Evolutionary conservation across 805 yeast genomes (phyloP).

Genomic region (Pichia thaimueangensis): DNA sequence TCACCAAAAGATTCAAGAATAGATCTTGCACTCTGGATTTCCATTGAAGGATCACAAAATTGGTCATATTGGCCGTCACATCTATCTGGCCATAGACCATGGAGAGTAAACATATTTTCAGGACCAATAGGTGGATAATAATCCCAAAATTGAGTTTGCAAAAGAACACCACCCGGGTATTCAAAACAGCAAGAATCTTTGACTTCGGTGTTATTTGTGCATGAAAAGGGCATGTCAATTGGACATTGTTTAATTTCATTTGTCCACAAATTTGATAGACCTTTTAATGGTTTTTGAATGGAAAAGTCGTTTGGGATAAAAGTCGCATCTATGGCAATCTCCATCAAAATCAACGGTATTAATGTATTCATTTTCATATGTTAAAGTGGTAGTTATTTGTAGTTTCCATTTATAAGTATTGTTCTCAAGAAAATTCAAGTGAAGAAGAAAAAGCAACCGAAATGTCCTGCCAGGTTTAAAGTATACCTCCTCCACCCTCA

Average conservation of each 20-base stretch:
- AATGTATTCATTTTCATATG: not conserved
- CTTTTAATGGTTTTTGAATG: not conserved
- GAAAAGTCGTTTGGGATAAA: not conserved
- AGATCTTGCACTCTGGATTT: slow-evolving; percentile 43
- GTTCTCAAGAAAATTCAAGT: too few species aligned
- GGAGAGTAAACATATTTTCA: slow-evolving; percentile 64
- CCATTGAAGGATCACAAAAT: slow-evolving; percentile 61
- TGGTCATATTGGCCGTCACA: slow-evolving; percentile 80
- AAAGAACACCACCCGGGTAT: slow-evolving; percentile 73
- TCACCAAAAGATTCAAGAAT: slow-evolving; percentile 44
- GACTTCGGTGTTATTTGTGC: slow-evolving; percentile 48
- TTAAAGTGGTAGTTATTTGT: too few species aligned
- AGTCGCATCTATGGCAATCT: not conserved
- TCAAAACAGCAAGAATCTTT: slow-evolving; percentile 78
- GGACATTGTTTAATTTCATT: slow-evolving; percentile 39
- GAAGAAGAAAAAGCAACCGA: too few species aligned
- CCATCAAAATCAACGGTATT: not conserved
- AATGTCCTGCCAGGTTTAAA: too few species aligned
- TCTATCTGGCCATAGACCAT: slow-evolving; percentile 85
- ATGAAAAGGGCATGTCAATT: slow-evolving; percentile 50
- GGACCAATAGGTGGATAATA: slow-evolving; percentile 71
- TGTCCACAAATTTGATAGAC: not conserved
- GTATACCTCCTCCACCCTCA: too few species aligned
- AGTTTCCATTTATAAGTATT: too few species aligned
- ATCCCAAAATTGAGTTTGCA: slow-evolving; percentile 94